These are phyloP conservation scores for Coemansia umbellata DNA, from an alignment of 192 early-diverging fungal species.

Conservation along the genomic window DNA sequence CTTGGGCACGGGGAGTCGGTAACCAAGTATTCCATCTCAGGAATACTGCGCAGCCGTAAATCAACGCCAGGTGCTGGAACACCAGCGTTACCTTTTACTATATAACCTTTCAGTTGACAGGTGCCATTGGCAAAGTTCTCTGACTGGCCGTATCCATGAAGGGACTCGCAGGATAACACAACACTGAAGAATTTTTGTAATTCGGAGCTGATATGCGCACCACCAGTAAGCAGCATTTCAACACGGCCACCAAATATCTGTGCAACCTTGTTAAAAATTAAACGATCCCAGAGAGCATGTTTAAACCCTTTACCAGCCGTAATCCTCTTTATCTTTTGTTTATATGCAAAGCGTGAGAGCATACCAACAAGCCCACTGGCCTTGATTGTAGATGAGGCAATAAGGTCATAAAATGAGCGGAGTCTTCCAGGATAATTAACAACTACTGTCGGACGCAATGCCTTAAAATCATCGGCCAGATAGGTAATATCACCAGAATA, in stretches of 20 bases:
- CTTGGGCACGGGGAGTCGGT: slow-evolving; percentile 70
- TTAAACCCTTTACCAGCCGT: slow-evolving; percentile 51
- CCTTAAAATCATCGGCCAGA: slow-evolving; percentile 72
- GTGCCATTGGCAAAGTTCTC: slow-evolving; percentile 53
- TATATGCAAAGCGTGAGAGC: slow-evolving; percentile 51
- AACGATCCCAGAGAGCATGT: slow-evolving; percentile 77
- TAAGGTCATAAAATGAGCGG: slow-evolving; percentile 74
- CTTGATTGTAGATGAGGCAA: slow-evolving; percentile 51
- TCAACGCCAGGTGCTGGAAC: slow-evolving; percentile 60
- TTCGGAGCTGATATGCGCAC: slow-evolving; percentile 63
- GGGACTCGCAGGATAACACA: slow-evolving; percentile 51
- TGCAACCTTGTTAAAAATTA: slow-evolving; percentile 81
- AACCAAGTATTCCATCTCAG: slow-evolving; percentile 73
- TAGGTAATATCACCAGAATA: slow-evolving; percentile 64
- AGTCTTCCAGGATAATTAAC: slow-evolving; percentile 68
- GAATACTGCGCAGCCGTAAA: slow-evolving; percentile 77
- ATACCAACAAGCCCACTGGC: slow-evolving; percentile 40
- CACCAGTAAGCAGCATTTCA: slow-evolving; percentile 69
- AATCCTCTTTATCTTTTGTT: slow-evolving; percentile 57
- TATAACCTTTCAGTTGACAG: slow-evolving; percentile 50
- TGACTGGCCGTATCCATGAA: slow-evolving; percentile 85
- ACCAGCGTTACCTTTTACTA: slow-evolving; percentile 64
- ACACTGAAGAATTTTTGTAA: slow-evolving; percentile 74
- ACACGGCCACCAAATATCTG: slow-evolving; percentile 66
- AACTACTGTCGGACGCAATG: slow-evolving; percentile 71